phyloP scores from a whole-genome alignment of 306 rosid genomes.

The Luffa acutangula region DNA sequence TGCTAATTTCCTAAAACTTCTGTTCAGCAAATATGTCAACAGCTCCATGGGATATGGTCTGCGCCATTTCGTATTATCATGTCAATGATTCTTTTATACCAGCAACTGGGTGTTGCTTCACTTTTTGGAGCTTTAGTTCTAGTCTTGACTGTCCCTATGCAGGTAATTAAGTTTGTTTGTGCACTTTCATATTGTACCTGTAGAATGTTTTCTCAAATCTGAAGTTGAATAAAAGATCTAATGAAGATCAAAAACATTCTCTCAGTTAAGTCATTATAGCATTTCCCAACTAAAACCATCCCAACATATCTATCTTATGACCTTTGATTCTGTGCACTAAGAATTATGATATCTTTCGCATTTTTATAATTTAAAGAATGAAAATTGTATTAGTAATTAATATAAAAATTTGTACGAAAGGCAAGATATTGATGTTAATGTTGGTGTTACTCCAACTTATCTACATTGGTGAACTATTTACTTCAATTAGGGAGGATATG shows the following conservation, averaged over 20 bases:
- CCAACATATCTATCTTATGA: background rate
- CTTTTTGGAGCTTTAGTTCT: conserved; percentile 59
- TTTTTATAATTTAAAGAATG: background rate
- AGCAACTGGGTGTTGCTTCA: conserved; percentile 88
- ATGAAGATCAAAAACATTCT: background rate
- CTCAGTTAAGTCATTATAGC: background rate
- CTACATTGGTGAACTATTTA: background rate
- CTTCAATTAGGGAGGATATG: background rate
- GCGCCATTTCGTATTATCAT: conserved; percentile 69
- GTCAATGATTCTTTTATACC: conserved; percentile 74
- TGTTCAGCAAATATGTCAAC: conserved; percentile 63
- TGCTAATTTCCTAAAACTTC: background rate
- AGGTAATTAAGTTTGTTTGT: conserved; percentile 30
- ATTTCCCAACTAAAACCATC: no score
- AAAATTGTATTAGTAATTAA: background rate
- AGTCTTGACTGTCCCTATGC: conserved; percentile 56
- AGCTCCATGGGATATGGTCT: conserved; percentile 84
- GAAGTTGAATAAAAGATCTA: background rate
- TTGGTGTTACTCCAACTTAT: background rate
- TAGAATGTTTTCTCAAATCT: background rate
- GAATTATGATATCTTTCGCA: background rate
- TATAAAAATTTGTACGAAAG: background rate
- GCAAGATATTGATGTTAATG: background rate
- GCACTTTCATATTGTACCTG: background rate
- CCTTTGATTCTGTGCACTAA: background rate